A percentile compares a stretch with the other conserved stretches of the same genome.
Evolutionary conservation across 352 stramenopile species (phyloP).

Genomic region (Globisporangium emineosum): DNA sequence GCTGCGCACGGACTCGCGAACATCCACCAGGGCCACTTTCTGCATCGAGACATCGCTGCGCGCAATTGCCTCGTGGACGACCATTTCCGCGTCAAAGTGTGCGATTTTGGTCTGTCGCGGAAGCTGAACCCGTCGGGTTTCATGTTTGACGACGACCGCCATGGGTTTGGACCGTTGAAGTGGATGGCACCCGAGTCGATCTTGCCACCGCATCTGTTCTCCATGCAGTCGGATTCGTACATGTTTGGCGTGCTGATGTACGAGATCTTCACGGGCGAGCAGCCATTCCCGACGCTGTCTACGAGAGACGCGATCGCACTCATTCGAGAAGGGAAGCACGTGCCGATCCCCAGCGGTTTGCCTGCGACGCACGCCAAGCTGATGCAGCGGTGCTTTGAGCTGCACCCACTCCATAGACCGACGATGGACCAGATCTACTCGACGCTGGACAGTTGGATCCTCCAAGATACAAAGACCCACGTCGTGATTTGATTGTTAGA

Average conservation of each 20-base stretch:
- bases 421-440: conserved; percentile 67
- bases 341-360: conserved; percentile 45
- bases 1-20: conserved; percentile 62
- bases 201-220: conserved; percentile 64
- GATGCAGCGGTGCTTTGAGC: conserved; percentile 62
- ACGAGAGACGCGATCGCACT: conserved; percentile 52
- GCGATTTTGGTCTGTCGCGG: conserved; percentile 65
- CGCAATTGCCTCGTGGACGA: conserved; percentile 66
- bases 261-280: conserved; percentile 64
- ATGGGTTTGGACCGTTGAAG: conserved; percentile 66
- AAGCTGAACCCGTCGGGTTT: conserved; percentile 30
- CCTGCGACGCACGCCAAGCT: conserved; percentile 40
- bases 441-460: conserved; percentile 56
- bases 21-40: conserved; percentile 57
- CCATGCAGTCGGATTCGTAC: conserved; percentile 66
- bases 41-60: conserved; percentile 68
- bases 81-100: conserved; percentile 68
- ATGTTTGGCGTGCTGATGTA: conserved; percentile 77
- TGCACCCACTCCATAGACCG: conserved; percentile 49
- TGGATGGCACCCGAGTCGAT: conserved; percentile 77
- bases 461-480: conserved; percentile 42
- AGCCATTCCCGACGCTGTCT: conserved; percentile 54
- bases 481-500: conserved; percentile 7
- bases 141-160: conserved; percentile 52
- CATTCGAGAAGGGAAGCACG: conserved; percentile 63